phyloP scores from a whole-genome alignment of 352 stramenopile species.

The Phytophthora agathidicida region DNA sequence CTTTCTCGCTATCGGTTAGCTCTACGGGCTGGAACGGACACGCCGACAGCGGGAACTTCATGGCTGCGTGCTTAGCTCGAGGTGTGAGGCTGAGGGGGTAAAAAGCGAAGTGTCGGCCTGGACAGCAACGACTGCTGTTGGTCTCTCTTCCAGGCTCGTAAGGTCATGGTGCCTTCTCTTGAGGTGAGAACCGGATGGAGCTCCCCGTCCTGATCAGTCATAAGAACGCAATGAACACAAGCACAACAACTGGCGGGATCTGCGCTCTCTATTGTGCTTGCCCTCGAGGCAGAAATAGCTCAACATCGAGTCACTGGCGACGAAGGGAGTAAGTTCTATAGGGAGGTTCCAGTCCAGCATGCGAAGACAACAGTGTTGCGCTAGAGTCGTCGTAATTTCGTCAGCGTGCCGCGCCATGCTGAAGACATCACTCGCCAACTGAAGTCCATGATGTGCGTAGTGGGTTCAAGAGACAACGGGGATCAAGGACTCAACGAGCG shows the following conservation, averaged over 20 bases:
- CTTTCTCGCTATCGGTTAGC: constrained; percentile 32
- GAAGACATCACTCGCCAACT: not conserved
- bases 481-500: too few relatives aligned
- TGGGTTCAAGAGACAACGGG: too few relatives aligned
- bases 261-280: constrained; percentile 1
- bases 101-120: constrained; percentile 31
- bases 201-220: constrained; percentile 23
- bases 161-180: constrained; percentile 8
- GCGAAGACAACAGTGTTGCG: not conserved
- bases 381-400: not conserved
- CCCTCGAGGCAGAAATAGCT: constrained; percentile 4
- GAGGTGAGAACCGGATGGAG: constrained; percentile 11
- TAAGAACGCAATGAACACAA: constrained; percentile 22
- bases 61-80: constrained; percentile 3
- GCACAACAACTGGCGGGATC: constrained; percentile 13
- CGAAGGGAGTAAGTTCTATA: constrained; percentile 3
- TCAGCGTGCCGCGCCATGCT: not conserved
- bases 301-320: not conserved
- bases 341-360: too few relatives aligned
- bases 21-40: constrained; percentile 36
- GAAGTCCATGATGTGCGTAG: too few relatives aligned
- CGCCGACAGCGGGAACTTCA: constrained; percentile 48
- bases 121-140: constrained; percentile 11
- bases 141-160: constrained; percentile 3
- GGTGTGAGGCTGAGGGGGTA: constrained; percentile 2